phyloP scores from a whole-genome alignment of 352 stramenopile genomes.

The Globisporangium viniferum region DNA sequence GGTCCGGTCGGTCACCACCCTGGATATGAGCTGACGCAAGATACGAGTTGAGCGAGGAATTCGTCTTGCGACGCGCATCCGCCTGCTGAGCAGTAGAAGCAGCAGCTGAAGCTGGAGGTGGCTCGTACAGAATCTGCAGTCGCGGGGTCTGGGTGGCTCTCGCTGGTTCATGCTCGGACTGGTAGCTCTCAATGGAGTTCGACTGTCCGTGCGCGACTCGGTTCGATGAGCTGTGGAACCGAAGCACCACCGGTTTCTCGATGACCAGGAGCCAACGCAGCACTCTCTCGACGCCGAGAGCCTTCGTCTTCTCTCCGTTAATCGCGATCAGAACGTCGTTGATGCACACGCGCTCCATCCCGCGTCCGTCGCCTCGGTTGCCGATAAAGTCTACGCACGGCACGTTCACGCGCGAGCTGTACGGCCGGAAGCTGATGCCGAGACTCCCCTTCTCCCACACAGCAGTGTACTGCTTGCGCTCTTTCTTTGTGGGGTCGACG shows the following conservation, averaged over 20 bases:
- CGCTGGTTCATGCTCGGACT: slow-evolving; percentile 34
- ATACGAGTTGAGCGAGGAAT: slow-evolving; percentile 10
- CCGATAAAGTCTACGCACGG: slow-evolving; percentile 72
- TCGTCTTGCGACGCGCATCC: slow-evolving; percentile 4
- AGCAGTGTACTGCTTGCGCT: slow-evolving; percentile 71
- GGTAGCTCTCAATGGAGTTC: slow-evolving; percentile 12
- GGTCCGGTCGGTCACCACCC: slow-evolving; percentile 11
- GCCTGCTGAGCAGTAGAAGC: not conserved
- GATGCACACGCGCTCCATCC: slow-evolving; percentile 72
- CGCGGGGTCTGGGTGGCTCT: slow-evolving; percentile 15
- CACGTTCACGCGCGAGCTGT: slow-evolving; percentile 65
- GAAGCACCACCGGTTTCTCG: slow-evolving; percentile 71
- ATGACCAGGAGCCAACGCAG: slow-evolving; percentile 72
- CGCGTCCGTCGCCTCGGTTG: slow-evolving; percentile 48
- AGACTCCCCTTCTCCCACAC: slow-evolving; percentile 70
- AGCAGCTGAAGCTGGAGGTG: slow-evolving; percentile 6
- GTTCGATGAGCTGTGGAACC: slow-evolving; percentile 77
- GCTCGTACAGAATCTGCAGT: slow-evolving; percentile 26
- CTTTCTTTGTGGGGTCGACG: slow-evolving; percentile 10
- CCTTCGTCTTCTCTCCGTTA: slow-evolving; percentile 77
- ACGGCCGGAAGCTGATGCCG: slow-evolving; percentile 69
- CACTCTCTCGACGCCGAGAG: slow-evolving; percentile 69
- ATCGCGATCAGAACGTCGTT: slow-evolving; percentile 83
- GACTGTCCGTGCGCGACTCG: slow-evolving; percentile 28
- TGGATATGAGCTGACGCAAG: slow-evolving; percentile 24